phyloP scores from a whole-genome alignment of 2,329 filamentous ascomycete genomes.

The Beauveria brongniartii region DNA sequence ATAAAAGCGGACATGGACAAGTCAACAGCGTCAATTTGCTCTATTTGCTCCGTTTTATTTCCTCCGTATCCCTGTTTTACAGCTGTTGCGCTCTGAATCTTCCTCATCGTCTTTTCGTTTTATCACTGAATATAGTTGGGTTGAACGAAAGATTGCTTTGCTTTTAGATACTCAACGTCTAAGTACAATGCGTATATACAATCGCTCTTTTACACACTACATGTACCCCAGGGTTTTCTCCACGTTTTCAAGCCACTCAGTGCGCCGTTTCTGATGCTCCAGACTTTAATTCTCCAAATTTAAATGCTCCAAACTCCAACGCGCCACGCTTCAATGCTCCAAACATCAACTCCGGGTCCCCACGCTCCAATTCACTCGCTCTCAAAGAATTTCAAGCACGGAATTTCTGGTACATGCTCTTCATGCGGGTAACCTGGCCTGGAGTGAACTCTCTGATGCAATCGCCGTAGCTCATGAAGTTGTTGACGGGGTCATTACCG shows the following conservation, averaged over 20 bases:
- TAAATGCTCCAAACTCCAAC: background rate
- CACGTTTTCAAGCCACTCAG: background rate
- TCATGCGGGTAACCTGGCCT: constrained; percentile 11
- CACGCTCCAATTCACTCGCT: background rate
- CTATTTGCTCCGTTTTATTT: no score
- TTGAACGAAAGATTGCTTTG: background rate
- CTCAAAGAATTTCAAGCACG: background rate
- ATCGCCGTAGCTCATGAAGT: constrained; percentile 13
- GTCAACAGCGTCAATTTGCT: no score
- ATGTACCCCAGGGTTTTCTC: background rate
- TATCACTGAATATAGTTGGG: no score
- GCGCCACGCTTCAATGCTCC: background rate
- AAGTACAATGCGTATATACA: background rate
- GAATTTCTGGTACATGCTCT: constrained; percentile 5
- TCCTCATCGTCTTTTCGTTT: no score
- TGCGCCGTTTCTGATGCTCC: background rate
- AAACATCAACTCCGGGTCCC: background rate
- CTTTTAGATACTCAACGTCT: background rate
- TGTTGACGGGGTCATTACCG: constrained; percentile 12
- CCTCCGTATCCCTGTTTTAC: no score
- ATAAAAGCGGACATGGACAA: no score
- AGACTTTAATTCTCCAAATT: background rate
- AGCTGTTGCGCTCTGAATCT: no score
- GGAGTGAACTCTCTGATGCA: constrained; percentile 12
- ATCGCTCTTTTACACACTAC: background rate